Base-by-base conservation (phyloP, 495 filamentous ascomycete species). In the Parmelia sp. region DNA sequence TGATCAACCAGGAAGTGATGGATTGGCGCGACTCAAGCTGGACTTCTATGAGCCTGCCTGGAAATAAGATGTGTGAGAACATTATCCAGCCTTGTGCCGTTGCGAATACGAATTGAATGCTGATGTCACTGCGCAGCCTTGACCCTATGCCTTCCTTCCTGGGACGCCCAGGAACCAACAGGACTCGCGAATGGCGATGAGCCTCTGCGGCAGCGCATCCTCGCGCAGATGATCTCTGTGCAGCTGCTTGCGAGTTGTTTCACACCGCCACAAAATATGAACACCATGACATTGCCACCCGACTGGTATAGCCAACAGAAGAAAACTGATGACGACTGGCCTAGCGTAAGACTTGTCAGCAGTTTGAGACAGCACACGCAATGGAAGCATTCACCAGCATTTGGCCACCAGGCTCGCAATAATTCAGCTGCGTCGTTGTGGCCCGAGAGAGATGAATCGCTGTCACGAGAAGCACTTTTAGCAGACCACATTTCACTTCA, bases 371-470 rank as follows among this genome's bases (percentile, higher is more conserved):
- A 74, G 65, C 71, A 74, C 64, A 69, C 71, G 7, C 61, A 71
- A 31, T 71, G 63, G 60, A 62, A 63, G 59, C 70, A 71, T 62
- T 72, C 71, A 23, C 72, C 73, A 31, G 62, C 64, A 39, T 72
- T 71, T 55, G 72, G 73, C 10, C 67, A 75, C 49, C 66, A 74
- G 58, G 66, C 69, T 23, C 68, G 72, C 23, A 72, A 71, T 58
- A 66, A 66, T 40, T 73, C 72, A 5, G 64, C 70, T 40, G 65
- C 62, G 15, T 65, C 56, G 11, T 19, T 58, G 29, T 70, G 66
- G 68, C 57, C 64, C 25, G 60, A 61, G n/a, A 35, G 35, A 58
- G 31, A 45, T 47, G 35, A 14, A 17, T 15, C 33, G 23, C 44
- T 29, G 12, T 42, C 58, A 5, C 36, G 39, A n/a, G 64, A 65